A percentile compares a stretch with the other conserved stretches of the same genome.
phyloP scores from a whole-genome alignment of 2,329 filamentous ascomycete species.

The Nemania diffusa region DNA sequence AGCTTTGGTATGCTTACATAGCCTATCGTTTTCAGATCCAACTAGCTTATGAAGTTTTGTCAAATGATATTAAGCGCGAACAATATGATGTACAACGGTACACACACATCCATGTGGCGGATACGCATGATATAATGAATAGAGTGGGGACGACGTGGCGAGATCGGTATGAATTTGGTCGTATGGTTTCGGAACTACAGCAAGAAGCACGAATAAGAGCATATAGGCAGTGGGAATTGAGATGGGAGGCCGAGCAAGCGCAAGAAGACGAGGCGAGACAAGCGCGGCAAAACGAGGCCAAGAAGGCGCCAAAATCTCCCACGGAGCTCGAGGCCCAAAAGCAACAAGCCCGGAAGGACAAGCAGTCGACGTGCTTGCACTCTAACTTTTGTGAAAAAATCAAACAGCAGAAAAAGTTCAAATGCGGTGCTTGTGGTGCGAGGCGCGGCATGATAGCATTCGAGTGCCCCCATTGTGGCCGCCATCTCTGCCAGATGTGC shows the following conservation, averaged over 20 bases:
- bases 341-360: constrained; percentile 36
- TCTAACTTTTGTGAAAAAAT: constrained; percentile 17
- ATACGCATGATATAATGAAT: background rate
- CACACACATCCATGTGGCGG: background rate
- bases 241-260: constrained; percentile 23
- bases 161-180: too few relatives aligned
- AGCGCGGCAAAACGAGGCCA: constrained; percentile 23
- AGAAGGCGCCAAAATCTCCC: constrained; percentile 15
- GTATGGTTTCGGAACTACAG: too few relatives aligned
- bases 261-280: constrained; percentile 26
- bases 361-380: constrained; percentile 13
- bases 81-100: constrained; percentile 37
- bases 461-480: constrained; percentile 19
- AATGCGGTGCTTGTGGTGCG: constrained; percentile 15
- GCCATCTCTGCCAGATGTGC: constrained; percentile 18
- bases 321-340: constrained; percentile 22
- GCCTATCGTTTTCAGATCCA: constrained; percentile 37
- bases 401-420: constrained; percentile 9
- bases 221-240: constrained; percentile 19
- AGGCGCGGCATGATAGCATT: constrained; percentile 17
- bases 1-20: background rate
- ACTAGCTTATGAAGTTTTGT: constrained; percentile 43
- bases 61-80: constrained; percentile 34
- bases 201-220: too few relatives aligned
- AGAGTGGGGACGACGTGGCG: background rate